Conservation (phyloP, 2,329 filamentous ascomycete species). For the Ampelomyces quisqualis region DNA sequence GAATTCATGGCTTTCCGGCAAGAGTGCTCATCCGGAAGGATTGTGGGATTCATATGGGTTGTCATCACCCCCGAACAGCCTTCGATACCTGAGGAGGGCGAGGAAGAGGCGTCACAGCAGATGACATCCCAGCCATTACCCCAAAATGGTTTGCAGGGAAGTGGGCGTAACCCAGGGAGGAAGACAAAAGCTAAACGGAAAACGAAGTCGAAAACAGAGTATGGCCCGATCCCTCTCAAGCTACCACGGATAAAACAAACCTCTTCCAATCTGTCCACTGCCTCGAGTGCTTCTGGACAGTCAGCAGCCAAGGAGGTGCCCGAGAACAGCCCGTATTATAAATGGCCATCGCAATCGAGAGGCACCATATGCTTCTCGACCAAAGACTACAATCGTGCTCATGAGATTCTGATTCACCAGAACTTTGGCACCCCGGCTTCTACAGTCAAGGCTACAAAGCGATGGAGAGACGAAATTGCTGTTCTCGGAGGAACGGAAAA, state of each 20-base stretch:
- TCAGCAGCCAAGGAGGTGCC: constrained; percentile 47
- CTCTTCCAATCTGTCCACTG: constrained; percentile 43
- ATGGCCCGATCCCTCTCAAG: constrained; percentile 63
- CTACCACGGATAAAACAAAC: constrained; percentile 64
- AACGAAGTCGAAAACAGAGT: constrained; percentile 33
- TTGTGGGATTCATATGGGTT: constrained; percentile 94
- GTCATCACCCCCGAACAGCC: constrained; percentile 67
- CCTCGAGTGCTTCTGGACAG: constrained; percentile 48
- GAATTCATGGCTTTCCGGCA: constrained; percentile 97
- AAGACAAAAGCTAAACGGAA: constrained; percentile 20
- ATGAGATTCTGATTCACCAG: constrained; percentile 69
- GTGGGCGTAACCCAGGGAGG: constrained; percentile 14
- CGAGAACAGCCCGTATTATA: constrained; percentile 61
- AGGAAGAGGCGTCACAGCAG: constrained; percentile 29
- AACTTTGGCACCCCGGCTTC: constrained; percentile 69
- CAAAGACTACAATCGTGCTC: constrained; percentile 64
- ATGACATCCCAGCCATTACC: constrained; percentile 21
- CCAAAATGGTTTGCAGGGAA: constrained; percentile 20
- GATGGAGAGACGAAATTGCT: constrained; percentile 70
- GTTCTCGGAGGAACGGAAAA: constrained; percentile 34
- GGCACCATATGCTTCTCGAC: constrained; percentile 66
- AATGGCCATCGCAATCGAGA: constrained; percentile 63
- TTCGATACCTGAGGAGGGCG: constrained; percentile 36
- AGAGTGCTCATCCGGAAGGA: constrained; percentile 87
- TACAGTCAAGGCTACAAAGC: constrained; percentile 63